A percentile compares a stretch with the other conserved stretches of the same genome.
Conservation (phyloP, 176 grass and related monocot genomes). For the Miscanthus lutarioriparius region DNA sequence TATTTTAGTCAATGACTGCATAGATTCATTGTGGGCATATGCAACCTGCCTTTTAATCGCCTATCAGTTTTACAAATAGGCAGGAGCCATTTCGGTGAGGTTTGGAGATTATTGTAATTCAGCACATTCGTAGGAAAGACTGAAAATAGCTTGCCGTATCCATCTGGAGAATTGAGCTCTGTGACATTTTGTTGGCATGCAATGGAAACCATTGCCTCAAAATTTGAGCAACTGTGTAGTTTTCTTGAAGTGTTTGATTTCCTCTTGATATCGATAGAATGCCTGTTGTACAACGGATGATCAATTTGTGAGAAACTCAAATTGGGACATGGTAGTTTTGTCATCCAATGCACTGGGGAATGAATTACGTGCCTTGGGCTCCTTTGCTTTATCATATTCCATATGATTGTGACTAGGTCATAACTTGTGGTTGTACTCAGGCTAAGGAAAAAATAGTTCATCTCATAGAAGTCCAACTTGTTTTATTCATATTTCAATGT, state of each 20-base stretch:
- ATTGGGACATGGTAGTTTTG: not conserved
- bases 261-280: not conserved
- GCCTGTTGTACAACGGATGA: not conserved
- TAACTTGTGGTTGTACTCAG: not conserved
- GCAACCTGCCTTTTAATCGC: not conserved
- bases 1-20: not conserved
- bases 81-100: not conserved
- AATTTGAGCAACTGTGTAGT: not conserved
- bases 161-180: not conserved
- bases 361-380: not conserved
- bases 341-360: not conserved
- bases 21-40: not conserved
- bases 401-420: not conserved
- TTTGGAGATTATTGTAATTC: slow-evolving; percentile 4
- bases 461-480: slow-evolving; percentile 5
- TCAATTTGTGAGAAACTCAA: not conserved
- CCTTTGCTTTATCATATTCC: slow-evolving; percentile 2
- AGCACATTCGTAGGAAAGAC: not conserved
- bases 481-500: slow-evolving; percentile 6
- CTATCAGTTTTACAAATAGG: not conserved
- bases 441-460: not conserved
- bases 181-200: not conserved
- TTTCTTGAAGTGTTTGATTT: not conserved
- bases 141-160: slow-evolving; percentile 15
- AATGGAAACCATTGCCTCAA: not conserved